Conservation (phyloP, 1,139 yeast species). For the Saccharomyces uvarum region DNA sequence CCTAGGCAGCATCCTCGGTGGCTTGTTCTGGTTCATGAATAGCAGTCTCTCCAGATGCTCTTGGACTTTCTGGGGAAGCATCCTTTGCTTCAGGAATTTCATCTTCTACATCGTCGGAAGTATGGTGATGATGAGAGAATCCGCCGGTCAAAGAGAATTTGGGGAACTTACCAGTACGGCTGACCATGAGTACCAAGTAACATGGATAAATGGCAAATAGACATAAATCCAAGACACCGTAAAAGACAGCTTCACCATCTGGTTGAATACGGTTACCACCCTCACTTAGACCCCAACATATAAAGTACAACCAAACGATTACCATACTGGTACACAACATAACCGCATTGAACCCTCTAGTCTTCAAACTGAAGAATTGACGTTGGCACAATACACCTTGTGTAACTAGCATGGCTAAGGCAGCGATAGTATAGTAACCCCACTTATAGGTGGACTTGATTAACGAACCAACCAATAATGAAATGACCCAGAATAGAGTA, state of each 20-base stretch:
- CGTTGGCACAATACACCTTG: constrained; percentile 30
- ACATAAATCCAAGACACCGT: constrained; percentile 52
- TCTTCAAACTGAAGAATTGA: constrained; percentile 14
- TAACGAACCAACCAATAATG: constrained; percentile 44
- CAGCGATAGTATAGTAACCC: constrained; percentile 44
- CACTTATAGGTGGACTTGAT: constrained; percentile 45
- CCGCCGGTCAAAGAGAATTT: constrained; percentile 11
- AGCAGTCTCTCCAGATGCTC: constrained; percentile 1
- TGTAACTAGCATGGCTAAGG: constrained; percentile 37
- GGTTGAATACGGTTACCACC: constrained; percentile 64
- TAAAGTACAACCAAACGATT: constrained; percentile 43
- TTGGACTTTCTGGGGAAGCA: neutral
- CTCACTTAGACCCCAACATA: constrained; percentile 56
- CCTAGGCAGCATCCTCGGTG: constrained; percentile 1
- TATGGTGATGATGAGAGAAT: constrained; percentile 31
- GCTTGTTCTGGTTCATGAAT: constrained; percentile 31
- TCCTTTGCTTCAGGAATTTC: neutral
- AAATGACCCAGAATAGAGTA: constrained; percentile 37
- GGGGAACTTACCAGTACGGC: constrained; percentile 13
- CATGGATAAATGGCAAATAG: constrained; percentile 41
- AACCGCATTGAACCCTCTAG: constrained; percentile 13
- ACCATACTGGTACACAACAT: constrained; percentile 10
- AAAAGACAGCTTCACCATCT: constrained; percentile 60
- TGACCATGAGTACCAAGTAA: constrained; percentile 12
- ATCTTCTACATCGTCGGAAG: constrained; percentile 13